phyloP scores from a whole-genome alignment of 202 grass and related monocot species.

The Bolboschoenoplectus hybrid region DNA sequence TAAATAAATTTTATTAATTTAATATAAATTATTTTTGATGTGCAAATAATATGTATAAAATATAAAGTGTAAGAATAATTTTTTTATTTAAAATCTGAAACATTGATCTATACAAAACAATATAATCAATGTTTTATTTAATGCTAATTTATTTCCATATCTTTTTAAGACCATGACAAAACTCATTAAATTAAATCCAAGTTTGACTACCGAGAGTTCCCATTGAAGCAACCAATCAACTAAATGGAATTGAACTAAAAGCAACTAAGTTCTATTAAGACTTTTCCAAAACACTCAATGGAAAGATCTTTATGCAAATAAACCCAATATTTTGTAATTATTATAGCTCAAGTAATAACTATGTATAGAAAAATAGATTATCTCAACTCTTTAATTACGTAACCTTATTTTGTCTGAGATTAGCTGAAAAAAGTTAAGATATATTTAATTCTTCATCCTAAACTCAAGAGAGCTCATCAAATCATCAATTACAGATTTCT shows the following conservation, averaged over 20 bases:
- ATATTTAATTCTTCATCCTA: background rate
- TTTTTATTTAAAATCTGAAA: too few species aligned
- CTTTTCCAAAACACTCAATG: background rate
- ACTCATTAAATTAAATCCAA: background rate
- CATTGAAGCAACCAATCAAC: background rate
- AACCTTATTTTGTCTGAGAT: background rate
- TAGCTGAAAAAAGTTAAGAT: background rate
- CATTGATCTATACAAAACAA: too few species aligned
- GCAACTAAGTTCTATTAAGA: slow-evolving; percentile 14
- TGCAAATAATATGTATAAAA: too few species aligned
- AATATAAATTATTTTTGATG: too few species aligned
- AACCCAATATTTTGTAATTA: background rate
- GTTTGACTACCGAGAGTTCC: background rate
- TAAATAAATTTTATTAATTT: too few species aligned
- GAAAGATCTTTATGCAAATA: background rate
- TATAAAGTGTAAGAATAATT: too few species aligned
- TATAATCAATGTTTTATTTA: too few species aligned
- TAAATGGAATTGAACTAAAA: background rate
- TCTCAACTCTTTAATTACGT: background rate
- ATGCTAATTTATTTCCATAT: too few species aligned
- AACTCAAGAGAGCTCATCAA: slow-evolving; percentile 23
- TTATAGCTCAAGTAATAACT: background rate
- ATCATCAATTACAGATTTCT: background rate
- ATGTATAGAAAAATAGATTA: background rate
- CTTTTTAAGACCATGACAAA: background rate